Evolutionary conservation across 108 stramenopile species (phyloP).

Genomic region (Nannochloropsis granulata): DNA sequence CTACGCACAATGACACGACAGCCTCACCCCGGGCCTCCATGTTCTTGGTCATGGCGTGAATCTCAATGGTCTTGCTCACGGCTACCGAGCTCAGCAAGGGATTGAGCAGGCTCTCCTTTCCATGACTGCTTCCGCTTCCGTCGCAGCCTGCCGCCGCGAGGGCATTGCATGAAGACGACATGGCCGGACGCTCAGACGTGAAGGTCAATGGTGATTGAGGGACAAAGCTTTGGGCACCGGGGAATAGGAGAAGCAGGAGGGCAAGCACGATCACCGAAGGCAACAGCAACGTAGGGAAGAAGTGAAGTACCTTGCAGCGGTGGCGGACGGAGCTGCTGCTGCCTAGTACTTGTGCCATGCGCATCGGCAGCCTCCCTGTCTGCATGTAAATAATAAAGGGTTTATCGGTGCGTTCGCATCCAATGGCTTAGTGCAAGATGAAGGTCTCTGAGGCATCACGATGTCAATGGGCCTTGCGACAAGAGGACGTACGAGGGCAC

Average conservation of each 20-base stretch:
- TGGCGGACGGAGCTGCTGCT: too few species aligned
- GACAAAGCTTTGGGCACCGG: not conserved
- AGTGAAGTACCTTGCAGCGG: too few species aligned
- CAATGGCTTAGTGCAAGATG: too few species aligned
- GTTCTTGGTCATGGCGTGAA: constrained; percentile 38
- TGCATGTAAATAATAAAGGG: too few species aligned
- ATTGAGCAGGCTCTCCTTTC: not conserved
- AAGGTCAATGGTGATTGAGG: not conserved
- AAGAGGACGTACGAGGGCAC: too few species aligned
- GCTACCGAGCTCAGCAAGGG: constrained; percentile 3
- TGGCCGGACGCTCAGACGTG: not conserved
- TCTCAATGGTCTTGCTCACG: constrained; percentile 30
- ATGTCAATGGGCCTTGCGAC: too few species aligned
- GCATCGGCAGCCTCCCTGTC: too few species aligned
- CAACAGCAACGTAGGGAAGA: not conserved
- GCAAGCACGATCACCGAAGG: not conserved
- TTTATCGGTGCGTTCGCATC: too few species aligned
- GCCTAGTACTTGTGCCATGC: too few species aligned
- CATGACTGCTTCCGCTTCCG: not conserved
- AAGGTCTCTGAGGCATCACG: too few species aligned
- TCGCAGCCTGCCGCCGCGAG: not conserved
- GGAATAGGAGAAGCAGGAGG: not conserved
- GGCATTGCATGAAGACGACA: not conserved
- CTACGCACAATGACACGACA: constrained; percentile 79
- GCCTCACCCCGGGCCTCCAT: constrained; percentile 35